Base-by-base conservation (phyloP, 2,329 filamentous ascomycete species). In the Atkinsonella hypoxylon region DNA sequence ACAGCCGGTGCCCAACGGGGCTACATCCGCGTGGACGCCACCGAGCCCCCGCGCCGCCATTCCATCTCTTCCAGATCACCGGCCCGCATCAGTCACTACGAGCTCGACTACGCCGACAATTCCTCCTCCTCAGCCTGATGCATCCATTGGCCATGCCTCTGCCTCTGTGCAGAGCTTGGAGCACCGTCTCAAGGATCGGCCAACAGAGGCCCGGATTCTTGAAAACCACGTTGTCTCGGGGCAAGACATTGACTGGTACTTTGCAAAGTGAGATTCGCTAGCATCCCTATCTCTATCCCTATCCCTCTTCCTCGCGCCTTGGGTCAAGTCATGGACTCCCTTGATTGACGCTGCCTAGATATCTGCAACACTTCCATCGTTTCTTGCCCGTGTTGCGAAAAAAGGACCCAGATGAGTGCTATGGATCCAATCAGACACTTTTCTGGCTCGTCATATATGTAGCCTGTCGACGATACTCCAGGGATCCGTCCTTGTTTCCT, bases 381-480 rank as follows among this genome's bases (percentile, higher is more conserved):
- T 76, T 75, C 55, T 67, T 79, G 45, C 77, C 77, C 15, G 67
- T 79, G 12, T 59, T 79, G 12, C 68, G 74, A 17, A 66, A 66
- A 7, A 68, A 66, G 18, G 72, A 77, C 51, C 75, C 77, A 5
- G 73, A 79, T 51, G 66, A 70, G 48, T 72, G 71, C 54, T 79
- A 76, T 55, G 68, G 72, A 10, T 59, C 70, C 1, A 69, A 69
- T 2, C 67, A 70, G 1, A 64, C 75, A 9, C 67, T 79, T 7
- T 79, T 79, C 57, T 79, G 76, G 77, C 65, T 71, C n/a, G 68
- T 79, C 50, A 65, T 79, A 41, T 71, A 70, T 53, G 69, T 76
- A 17, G 66, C 73, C 8, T 72, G 70, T 26, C 73, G 76, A 2
- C 70, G 74, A 1, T 77, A 77, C 54, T 66, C 72, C 4, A 69